Evolutionary conservation across 139 green algal species (phyloP), one percentile per base, ranked within the genome.

Genomic region (Chlamydomonas sphaeroides): DNA sequence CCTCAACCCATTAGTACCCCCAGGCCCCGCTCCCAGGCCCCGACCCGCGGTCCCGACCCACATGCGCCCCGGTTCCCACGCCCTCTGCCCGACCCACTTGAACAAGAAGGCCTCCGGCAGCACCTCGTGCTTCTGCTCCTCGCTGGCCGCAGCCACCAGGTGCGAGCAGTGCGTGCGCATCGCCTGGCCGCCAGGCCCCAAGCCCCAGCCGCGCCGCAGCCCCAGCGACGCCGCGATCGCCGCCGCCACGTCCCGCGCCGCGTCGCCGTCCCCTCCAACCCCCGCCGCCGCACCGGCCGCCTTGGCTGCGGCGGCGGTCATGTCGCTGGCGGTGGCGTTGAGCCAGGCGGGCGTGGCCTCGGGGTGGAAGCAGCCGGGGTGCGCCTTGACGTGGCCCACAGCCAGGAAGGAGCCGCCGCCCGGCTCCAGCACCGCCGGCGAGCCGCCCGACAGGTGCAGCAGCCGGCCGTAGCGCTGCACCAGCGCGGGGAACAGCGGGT

Each of bases 281-380:
- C n/a, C n/a, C n/a, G n/a, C n/a, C n/a, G n/a, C n/a, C n/a, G n/a
- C n/a, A n/a, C n/a, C n/a, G n/a, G n/a, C n/a, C n/a, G n/a, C n/a
- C n/a, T n/a, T n/a, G n/a, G n/a, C n/a, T n/a, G n/a, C n/a, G n/a
- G n/a, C n/a, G n/a, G n/a, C n/a, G n/a, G n/a, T n/a, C n/a, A n/a
- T n/a, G n/a, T n/a, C n/a, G n/a, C n/a, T n/a, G n/a, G 35, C 23
- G 51, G 23, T 65, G 48, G 6, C 14, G 33, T 78, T 36, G 14
- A 56, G 48, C 70, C 70, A 78, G 35, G 35, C 35, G 5, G 70
- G 70, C 25, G 7, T 35, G 48, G 41, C 53, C 51, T 78, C 70
- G 2, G 70, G 70, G 70, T 78, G 70, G 70, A 78, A 78, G 70
- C 70, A 78, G 25, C 70, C 70, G 30, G 70, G 70, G 70, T 78